phyloP scores from a whole-genome alignment of 371 early-diverging fungal genomes.

The Zychaea mexicana region DNA sequence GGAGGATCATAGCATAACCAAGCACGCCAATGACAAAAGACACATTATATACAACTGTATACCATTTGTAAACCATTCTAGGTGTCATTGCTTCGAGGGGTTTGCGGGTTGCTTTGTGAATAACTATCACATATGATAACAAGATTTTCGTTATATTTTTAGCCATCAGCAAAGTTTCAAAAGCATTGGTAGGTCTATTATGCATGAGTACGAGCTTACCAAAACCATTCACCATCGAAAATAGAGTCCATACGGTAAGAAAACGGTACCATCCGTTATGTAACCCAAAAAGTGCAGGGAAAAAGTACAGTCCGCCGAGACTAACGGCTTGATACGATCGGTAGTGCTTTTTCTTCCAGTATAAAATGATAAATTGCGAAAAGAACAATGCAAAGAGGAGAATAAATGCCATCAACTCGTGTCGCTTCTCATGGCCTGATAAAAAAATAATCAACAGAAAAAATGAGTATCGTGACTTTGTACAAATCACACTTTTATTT shows the following conservation, averaged over 20 bases:
- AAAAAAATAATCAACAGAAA: too few species aligned
- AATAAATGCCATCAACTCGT: slow-evolving; percentile 80
- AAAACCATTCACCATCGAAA: slow-evolving; percentile 41
- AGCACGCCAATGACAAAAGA: slow-evolving; percentile 66
- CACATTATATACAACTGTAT: slow-evolving; percentile 59
- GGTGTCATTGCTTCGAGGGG: slow-evolving; percentile 72
- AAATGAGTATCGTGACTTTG: too few species aligned
- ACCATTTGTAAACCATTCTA: slow-evolving; percentile 75
- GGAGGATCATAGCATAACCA: slow-evolving; percentile 60
- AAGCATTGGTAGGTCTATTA: too few species aligned
- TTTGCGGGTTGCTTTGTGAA: slow-evolving; percentile 59
- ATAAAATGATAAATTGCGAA: slow-evolving; percentile 74
- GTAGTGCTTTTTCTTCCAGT: slow-evolving; percentile 81
- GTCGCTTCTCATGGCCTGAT: slow-evolving; percentile 68
- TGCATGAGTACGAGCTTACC: too few species aligned
- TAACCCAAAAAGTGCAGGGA: slow-evolving; percentile 57
- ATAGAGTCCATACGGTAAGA: slow-evolving; percentile 42
- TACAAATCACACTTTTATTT: background rate
- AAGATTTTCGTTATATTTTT: too few species aligned
- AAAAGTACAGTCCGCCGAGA: slow-evolving; percentile 74
- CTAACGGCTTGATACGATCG: slow-evolving; percentile 77
- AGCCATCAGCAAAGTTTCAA: too few species aligned
- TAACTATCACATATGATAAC: slow-evolving; percentile 30
- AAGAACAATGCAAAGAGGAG: slow-evolving; percentile 69
- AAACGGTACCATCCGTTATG: slow-evolving; percentile 55